phyloP scores from a whole-genome alignment of 805 yeast genomes.

The Zygosaccharomyces rouxii region DNA sequence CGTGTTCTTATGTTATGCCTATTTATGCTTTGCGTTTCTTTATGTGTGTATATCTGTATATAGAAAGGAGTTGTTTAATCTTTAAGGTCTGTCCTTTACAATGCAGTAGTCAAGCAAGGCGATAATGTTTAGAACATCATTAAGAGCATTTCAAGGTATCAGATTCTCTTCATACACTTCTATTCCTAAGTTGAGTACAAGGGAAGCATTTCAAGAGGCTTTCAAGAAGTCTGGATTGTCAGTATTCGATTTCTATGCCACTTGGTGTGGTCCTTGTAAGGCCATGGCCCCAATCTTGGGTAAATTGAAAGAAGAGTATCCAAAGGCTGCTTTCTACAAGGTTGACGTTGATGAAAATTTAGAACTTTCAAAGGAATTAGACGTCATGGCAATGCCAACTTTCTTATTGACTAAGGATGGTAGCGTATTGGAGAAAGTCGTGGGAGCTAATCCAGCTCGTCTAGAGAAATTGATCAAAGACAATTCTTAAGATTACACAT shows the following conservation, averaged over 20 bases:
- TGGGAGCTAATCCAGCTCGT: slow-evolving; percentile 53
- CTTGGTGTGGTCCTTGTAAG: slow-evolving; percentile 79
- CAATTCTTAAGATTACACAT: background rate
- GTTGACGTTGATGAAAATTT: slow-evolving; percentile 64
- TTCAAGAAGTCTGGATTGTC: slow-evolving; percentile 35
- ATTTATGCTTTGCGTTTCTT: background rate
- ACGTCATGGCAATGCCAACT: slow-evolving; percentile 74
- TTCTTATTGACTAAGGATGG: slow-evolving; percentile 60
- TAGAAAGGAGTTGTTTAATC: background rate
- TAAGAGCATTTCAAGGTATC: slow-evolving; percentile 4
- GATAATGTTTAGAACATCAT: slow-evolving; percentile 9
- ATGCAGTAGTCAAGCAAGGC: background rate
- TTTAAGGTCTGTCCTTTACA: background rate
- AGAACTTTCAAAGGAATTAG: slow-evolving; percentile 58
- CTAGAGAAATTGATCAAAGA: slow-evolving; percentile 34
- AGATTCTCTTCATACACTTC: slow-evolving; percentile 13
- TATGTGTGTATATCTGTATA: slow-evolving; percentile 6
- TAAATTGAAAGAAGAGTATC: slow-evolving; percentile 37
- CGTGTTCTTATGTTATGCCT: background rate
- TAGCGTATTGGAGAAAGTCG: slow-evolving; percentile 48
- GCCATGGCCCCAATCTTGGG: slow-evolving; percentile 60
- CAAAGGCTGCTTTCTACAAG: slow-evolving; percentile 54
- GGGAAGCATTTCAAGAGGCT: slow-evolving; percentile 37
- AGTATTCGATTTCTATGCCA: slow-evolving; percentile 62
- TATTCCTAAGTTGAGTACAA: slow-evolving; percentile 35